Evolutionary conservation across 2,329 filamentous ascomycete genomes (phyloP).

Genomic region (Alternaria arborescens): DNA sequence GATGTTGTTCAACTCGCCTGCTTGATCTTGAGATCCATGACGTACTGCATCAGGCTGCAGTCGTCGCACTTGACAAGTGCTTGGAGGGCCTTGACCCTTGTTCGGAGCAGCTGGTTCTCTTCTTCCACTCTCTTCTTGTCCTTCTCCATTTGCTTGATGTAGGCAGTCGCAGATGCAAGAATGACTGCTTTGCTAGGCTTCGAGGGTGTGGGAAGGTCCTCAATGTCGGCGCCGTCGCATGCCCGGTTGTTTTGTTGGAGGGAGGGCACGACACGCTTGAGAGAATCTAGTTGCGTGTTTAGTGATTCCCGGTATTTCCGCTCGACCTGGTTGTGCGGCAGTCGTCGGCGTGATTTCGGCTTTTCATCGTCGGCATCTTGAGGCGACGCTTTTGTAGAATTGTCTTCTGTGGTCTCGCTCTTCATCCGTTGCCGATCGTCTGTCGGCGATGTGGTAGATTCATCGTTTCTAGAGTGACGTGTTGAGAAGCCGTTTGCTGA

Average conservation of each 20-base stretch:
- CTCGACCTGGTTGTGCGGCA: conserved; percentile 58
- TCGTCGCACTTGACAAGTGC: conserved; percentile 58
- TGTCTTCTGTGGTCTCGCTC: conserved; percentile 43
- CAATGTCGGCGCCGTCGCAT: conserved; percentile 54
- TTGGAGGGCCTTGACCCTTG: conserved; percentile 54
- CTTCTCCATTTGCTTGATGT: conserved; percentile 57
- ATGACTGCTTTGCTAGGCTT: conserved; percentile 58
- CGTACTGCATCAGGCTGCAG: conserved; percentile 56
- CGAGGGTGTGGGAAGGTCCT: conserved; percentile 53
- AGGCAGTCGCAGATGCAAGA: conserved; percentile 56
- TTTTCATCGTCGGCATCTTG: conserved; percentile 37
- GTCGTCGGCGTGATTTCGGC: conserved; percentile 45
- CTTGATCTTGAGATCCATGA: conserved; percentile 53
- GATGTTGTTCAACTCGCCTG: conserved; percentile 19
- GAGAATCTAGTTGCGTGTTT: conserved; percentile 56
- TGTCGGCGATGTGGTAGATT: conserved; percentile 23
- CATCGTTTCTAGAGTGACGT: conserved; percentile 38
- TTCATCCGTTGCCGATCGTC: conserved; percentile 37
- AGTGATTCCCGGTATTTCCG: conserved; percentile 58
- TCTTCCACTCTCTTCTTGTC: conserved; percentile 52
- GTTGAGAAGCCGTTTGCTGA: conserved; percentile 42
- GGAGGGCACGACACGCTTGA: conserved; percentile 51
- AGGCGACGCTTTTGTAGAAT: conserved; percentile 36
- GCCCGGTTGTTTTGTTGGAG: conserved; percentile 49
- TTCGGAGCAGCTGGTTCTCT: conserved; percentile 50